Percentiles rank a stretch among this genome's conserved stretches.
phyloP scores from a whole-genome alignment of 2,329 filamentous ascomycete genomes.

The Nothophoma quercina region DNA sequence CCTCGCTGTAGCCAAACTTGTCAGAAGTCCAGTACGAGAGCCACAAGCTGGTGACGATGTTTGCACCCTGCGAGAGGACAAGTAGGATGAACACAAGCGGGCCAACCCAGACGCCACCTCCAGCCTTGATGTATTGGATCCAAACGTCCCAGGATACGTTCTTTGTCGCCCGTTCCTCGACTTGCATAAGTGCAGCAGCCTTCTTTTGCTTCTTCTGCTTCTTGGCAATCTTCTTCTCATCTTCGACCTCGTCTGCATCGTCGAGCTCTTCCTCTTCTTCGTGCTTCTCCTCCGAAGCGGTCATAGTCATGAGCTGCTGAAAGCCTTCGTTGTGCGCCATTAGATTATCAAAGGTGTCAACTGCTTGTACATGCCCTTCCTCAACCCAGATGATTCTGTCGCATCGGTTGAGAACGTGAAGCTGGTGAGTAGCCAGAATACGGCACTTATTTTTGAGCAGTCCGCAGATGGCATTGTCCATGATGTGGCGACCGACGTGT shows the following conservation, averaged over 20 bases:
- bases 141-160: slow-evolving; percentile 85
- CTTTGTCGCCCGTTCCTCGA: slow-evolving; percentile 73
- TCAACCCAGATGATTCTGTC: slow-evolving; percentile 96
- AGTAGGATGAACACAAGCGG: slow-evolving; percentile 70
- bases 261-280: slow-evolving; percentile 60
- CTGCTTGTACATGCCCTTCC: slow-evolving; percentile 78
- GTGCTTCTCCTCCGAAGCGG: slow-evolving; percentile 67
- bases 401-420: slow-evolving; percentile 89
- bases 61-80: slow-evolving; percentile 78
- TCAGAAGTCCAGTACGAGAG: slow-evolving; percentile 91
- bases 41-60: slow-evolving; percentile 90
- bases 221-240: slow-evolving; percentile 66
- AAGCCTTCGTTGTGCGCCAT: slow-evolving; percentile 83
- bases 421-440: slow-evolving; percentile 91
- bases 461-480: slow-evolving; percentile 92
- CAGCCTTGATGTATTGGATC: slow-evolving; percentile 76
- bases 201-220: slow-evolving; percentile 56
- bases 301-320: slow-evolving; percentile 81
- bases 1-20: slow-evolving; percentile 72
- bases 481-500: slow-evolving; percentile 74
- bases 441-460: slow-evolving; percentile 88
- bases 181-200: slow-evolving; percentile 73
- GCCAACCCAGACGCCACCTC: slow-evolving; percentile 74
- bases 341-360: slow-evolving; percentile 89
- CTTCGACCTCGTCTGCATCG: slow-evolving; percentile 61